These are phyloP conservation scores for Paecilomyces sp. DNA, from an alignment of 2,329 filamentous ascomycete genomes.

Conservation along the genomic window DNA sequence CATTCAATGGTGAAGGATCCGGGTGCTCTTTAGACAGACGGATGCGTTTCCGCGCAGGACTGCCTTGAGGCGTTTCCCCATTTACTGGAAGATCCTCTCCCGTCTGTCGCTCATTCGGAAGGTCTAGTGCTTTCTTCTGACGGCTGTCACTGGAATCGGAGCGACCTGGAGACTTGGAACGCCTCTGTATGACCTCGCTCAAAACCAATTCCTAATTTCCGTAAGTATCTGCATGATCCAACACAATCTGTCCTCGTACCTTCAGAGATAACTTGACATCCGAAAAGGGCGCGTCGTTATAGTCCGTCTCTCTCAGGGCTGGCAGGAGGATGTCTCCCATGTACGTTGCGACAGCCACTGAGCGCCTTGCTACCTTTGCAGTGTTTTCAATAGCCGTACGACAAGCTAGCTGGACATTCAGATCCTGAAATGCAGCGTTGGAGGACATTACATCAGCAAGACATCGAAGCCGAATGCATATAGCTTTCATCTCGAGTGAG, in stretches of 20 bases:
- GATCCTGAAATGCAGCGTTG: slow-evolving; percentile 13
- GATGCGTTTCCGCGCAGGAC: slow-evolving; percentile 24
- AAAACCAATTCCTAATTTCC: slow-evolving; percentile 12
- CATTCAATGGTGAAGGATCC: slow-evolving; percentile 22
- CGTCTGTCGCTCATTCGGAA: slow-evolving; percentile 5
- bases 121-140: slow-evolving; percentile 1
- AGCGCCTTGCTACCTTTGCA: slow-evolving; percentile 11
- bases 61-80: slow-evolving; percentile 3
- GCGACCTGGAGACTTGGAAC: not conserved
- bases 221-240: slow-evolving; percentile 2
- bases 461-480: slow-evolving; percentile 22
- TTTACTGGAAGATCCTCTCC: not conserved
- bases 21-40: slow-evolving; percentile 26
- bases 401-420: slow-evolving; percentile 22
- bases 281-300: slow-evolving; percentile 10
- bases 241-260: slow-evolving; percentile 15
- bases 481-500: slow-evolving; percentile 18
- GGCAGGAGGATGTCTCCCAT: slow-evolving; percentile 20
- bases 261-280: slow-evolving; percentile 22
- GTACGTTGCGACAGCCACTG: slow-evolving; percentile 11
- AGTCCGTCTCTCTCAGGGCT: slow-evolving; percentile 15
- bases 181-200: slow-evolving; percentile 5
- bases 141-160: not conserved
- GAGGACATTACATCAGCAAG: slow-evolving; percentile 22
- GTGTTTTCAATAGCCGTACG: slow-evolving; percentile 21